These are phyloP conservation scores for Rhizophora mangle DNA, from an alignment of 345 rosid genomes.

Conservation along the genomic window DNA sequence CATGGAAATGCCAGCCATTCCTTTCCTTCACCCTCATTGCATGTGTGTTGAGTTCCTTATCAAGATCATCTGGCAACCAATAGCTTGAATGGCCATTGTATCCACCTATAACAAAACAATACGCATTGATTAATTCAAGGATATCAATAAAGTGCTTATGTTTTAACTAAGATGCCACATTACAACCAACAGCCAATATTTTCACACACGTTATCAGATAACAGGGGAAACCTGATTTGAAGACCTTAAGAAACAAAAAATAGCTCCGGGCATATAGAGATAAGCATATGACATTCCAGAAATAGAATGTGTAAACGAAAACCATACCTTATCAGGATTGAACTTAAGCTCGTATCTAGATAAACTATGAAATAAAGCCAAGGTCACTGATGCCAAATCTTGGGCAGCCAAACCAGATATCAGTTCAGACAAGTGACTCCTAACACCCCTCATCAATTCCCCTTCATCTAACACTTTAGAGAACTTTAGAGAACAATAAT, in stretches of 20 bases:
- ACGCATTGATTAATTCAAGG: not conserved
- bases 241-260: too few species aligned
- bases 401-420: slow-evolving; percentile 68
- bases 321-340: slow-evolving; percentile 79
- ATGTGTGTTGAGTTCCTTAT: slow-evolving; percentile 88
- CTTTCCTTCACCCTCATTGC: slow-evolving; percentile 92
- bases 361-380: slow-evolving; percentile 87
- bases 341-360: slow-evolving; percentile 90
- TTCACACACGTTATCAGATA: too few species aligned
- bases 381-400: slow-evolving; percentile 89
- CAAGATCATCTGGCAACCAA: slow-evolving; percentile 94
- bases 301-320: not conserved
- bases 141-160: slow-evolving; percentile 1
- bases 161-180: too few species aligned
- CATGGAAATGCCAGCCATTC: slow-evolving; percentile 99
- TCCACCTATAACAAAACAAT: slow-evolving; percentile 50
- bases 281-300: not conserved
- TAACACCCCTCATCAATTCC: slow-evolving; percentile 86
- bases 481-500: too few species aligned
- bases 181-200: too few species aligned
- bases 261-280: too few species aligned
- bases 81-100: slow-evolving; percentile 95
- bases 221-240: too few species aligned
- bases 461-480: too few species aligned
- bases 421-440: slow-evolving; percentile 84